Percentiles rank a stretch among this genome's conserved stretches.
Conservation (phyloP, 352 stramenopile species). For the Phytopythium montanum region DNA sequence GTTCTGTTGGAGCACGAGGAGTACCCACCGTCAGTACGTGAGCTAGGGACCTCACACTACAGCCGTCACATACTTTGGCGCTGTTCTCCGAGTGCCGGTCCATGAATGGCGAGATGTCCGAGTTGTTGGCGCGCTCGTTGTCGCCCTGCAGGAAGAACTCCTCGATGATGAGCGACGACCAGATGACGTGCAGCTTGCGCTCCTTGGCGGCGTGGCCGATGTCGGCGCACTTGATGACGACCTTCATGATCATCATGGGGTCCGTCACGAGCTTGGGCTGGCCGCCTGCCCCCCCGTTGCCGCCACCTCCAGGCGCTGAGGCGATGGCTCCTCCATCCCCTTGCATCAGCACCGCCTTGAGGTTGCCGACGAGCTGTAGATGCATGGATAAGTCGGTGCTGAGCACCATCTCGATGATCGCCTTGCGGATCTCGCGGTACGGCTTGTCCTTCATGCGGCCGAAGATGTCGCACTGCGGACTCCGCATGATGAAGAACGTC, state of each 20-base stretch:
- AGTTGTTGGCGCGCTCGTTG: constrained; percentile 85
- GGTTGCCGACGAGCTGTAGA: constrained; percentile 67
- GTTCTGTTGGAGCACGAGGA: constrained; percentile 33
- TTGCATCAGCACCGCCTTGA: constrained; percentile 74
- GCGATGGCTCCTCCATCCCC: constrained; percentile 1
- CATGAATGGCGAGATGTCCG: constrained; percentile 92
- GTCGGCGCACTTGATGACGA: constrained; percentile 90
- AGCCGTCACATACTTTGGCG: constrained; percentile 48
- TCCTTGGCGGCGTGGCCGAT: constrained; percentile 91
- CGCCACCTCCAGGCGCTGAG: neutral
- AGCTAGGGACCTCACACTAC: neutral
- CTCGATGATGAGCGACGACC: constrained; percentile 91
- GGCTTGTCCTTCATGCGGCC: constrained; percentile 71
- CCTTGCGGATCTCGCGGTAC: constrained; percentile 77
- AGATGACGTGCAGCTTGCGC: constrained; percentile 82
- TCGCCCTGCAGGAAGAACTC: constrained; percentile 96
- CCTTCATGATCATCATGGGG: constrained; percentile 87
- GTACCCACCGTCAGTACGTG: neutral
- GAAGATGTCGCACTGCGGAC: constrained; percentile 77
- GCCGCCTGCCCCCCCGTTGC: constrained; percentile 2
- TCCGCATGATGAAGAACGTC: constrained; percentile 78
- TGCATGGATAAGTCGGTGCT: constrained; percentile 85
- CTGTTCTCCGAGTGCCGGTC: constrained; percentile 87
- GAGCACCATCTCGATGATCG: constrained; percentile 88
- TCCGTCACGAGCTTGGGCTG: constrained; percentile 39